Evolutionary conservation across 371 early-diverging fungal genomes (phyloP), one percentile per base, ranked within the genome.

Genomic region (Mortierella sp.): DNA sequence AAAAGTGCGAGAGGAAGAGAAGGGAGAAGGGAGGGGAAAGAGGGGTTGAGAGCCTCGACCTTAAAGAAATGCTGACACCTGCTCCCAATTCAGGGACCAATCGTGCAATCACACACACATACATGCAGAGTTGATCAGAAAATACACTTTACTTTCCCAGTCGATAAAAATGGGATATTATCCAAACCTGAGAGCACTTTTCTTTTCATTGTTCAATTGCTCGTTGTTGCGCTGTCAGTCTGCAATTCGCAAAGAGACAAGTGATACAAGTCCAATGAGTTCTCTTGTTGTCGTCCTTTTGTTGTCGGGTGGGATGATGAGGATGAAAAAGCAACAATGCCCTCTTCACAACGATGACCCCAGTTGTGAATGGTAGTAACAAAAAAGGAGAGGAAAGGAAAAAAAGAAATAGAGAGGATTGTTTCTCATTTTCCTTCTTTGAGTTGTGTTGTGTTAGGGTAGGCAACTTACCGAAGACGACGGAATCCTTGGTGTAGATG

Each of bases 401-500:
- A 14, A 35, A 63, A 63, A 63, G 14, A 56, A 27, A 29, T 14
- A 32, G 32, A 14, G 14, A 35, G 63, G 35, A 63, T 35, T 16
- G 35, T 63, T 35, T 27, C 32, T 12, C 6, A 32, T 56, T 24
- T 56, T 27, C 56, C 10, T 3, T 60, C 7, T n/a, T n/a, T n/a
- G n/a, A n/a, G 2, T 35, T 38, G 14, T 5, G 35, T 32, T 24
- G 10, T 32, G 11, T 48, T 3, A 3, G 6, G 4, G 8, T 32
- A 4, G n/a, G 56, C 43, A 3, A 79, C 86, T 74, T 82, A 86
- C 86, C 86, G 80, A 86, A 86, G 75, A 86, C 72, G 43, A 86
- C 86, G 55, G 86, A 86, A 72, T 86, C 86, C 60, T 75, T 79
- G 56, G 86, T 86, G 78, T 86, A 86, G 79, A 86, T 80, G 73